Conservation (phyloP, 2,329 filamentous ascomycete genomes). For the Dothideomycetidae sp. region DNA sequence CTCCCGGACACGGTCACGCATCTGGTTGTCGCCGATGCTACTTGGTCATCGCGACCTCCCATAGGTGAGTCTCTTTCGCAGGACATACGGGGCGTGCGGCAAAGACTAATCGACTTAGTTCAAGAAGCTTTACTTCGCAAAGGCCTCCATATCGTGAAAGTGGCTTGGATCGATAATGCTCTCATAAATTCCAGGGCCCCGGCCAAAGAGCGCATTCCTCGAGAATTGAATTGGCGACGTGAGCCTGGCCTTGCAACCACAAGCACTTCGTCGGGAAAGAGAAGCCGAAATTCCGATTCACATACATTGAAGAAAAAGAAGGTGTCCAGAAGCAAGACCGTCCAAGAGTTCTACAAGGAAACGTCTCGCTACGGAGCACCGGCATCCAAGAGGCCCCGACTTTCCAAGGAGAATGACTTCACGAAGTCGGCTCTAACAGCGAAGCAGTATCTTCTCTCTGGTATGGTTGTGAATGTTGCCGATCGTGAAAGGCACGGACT, state of each 20-base stretch:
- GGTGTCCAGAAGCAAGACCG: not conserved
- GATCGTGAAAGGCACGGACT: conserved; percentile 10
- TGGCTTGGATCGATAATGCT: conserved; percentile 36
- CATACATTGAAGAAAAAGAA: not conserved
- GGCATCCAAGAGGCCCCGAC: conserved; percentile 2
- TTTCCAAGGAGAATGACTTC: conserved; percentile 3
- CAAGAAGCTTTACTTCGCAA: conserved; percentile 9
- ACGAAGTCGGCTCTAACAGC: conserved; percentile 15
- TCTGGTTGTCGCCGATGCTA: conserved; percentile 50
- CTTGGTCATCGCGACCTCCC: conserved; percentile 35
- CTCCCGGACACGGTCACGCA: conserved; percentile 52
- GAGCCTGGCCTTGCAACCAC: conserved; percentile 21
- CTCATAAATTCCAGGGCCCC: conserved; percentile 25
- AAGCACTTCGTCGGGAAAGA: conserved; percentile 16
- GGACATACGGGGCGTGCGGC: not conserved
- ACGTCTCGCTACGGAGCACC: not conserved
- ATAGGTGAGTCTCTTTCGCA: conserved; percentile 13
- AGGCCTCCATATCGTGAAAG: conserved; percentile 26
- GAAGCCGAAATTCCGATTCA: conserved; percentile 11
- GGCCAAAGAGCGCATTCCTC: not conserved
- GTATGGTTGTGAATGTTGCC: conserved; percentile 25
- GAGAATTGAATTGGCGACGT: not conserved
- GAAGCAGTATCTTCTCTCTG: conserved; percentile 17
- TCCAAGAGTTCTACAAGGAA: not conserved
- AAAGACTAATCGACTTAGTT: conserved; percentile 5